Evolutionary conservation across 2,329 filamentous ascomycete genomes (phyloP), one percentile per base, ranked within the genome.

Genomic region (Aspergillus uvarum): DNA sequence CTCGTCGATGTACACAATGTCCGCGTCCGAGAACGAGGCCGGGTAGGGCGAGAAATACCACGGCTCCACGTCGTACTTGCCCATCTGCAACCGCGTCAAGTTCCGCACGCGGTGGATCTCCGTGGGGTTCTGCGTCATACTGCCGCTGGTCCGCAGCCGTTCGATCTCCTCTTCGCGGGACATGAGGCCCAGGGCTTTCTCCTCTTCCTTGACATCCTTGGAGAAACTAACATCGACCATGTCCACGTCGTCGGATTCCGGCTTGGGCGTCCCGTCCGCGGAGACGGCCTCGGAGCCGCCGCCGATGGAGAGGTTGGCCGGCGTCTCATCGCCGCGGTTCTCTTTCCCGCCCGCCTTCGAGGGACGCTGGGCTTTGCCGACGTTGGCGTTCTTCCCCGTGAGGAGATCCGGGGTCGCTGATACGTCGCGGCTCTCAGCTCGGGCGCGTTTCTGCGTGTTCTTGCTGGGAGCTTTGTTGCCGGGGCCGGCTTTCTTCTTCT

Each of bases 41-140:
- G 95, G 95, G 70, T 99, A 99, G 0, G 95, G 95, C 5, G 92
- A 96, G 79, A 99, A 99, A 76, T 99, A 99, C 95, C 95, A 99
- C 0, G 95, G 95, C 74, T 96, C 96, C 48, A 99, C 86, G 70
- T 97, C 92, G 73, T 88, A 89, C 68, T 89, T 87, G 49, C 95
- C 96, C 82, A 99, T 98, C 74, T 98, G 94, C 3, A 99, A 89
- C 67, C 90, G 93, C 57, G 91, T 91, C 66, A 99, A 87, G 73
- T 99, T 99, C 70, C 95, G 89, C 58, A 99, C 96, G 56, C 96
- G 89, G 24, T 94, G 94, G 62, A 99, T 92, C 73, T 99, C 96
- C 12, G 94, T 92, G 59, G 96, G 95, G 66, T 98, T 98, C 74
- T 99, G 96, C 11, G 96, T 99, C 95, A 99, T 98, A 62, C 92